These are phyloP conservation scores for Coniochaeta sp. DNA, from an alignment of 2,329 filamentous ascomycete species.

Conservation along the genomic window DNA sequence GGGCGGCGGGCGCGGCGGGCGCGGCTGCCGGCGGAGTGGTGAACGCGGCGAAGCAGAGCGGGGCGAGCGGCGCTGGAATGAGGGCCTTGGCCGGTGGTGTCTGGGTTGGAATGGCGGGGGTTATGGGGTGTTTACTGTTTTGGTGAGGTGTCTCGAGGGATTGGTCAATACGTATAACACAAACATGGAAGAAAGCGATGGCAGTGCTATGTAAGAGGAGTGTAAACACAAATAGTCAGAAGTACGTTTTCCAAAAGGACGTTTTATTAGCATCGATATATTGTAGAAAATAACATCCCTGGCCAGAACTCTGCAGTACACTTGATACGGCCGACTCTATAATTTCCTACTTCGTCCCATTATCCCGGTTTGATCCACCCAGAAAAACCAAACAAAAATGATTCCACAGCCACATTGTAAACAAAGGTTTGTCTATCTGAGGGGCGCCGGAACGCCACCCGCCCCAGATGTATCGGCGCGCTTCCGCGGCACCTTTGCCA, in stretches of 20 bases:
- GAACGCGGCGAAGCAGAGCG: not conserved
- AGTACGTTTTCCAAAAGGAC: not conserved
- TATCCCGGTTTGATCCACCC: not conserved
- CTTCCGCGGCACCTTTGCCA: not conserved
- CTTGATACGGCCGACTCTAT: not conserved
- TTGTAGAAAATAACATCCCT: not conserved
- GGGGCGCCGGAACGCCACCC: not conserved
- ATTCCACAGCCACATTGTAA: not conserved
- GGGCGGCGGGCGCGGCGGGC: not conserved
- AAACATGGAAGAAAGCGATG: no score
- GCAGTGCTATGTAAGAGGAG: no score
- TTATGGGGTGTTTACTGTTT: not conserved
- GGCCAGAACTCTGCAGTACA: not conserved
- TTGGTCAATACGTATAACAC: no score
- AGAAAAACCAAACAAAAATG: not conserved
- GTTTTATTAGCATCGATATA: not conserved
- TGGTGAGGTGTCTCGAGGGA: not conserved
- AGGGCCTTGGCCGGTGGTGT: not conserved
- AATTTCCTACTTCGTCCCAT: not conserved
- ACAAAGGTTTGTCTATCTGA: not conserved
- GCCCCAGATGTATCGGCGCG: not conserved
- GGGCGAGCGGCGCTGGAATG: not conserved
- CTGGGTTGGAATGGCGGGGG: not conserved
- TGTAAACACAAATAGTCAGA: not conserved
- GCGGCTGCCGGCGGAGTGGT: not conserved